phyloP scores from a whole-genome alignment of 441 rosid genomes.

The Gossypium schwendimanii region DNA sequence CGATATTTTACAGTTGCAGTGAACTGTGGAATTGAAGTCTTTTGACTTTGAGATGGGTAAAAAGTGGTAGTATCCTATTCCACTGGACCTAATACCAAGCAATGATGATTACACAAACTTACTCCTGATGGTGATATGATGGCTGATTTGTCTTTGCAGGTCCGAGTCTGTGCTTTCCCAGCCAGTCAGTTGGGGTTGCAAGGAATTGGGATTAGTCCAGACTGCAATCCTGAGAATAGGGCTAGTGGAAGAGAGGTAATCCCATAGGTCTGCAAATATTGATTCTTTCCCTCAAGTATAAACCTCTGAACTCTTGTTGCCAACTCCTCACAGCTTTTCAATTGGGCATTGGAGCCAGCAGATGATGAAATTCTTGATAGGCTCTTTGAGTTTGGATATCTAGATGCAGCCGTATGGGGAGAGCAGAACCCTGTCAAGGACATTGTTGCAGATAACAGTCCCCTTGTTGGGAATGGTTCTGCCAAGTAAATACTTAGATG shows the following conservation, averaged over 20 bases:
- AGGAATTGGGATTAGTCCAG: constrained; percentile 85
- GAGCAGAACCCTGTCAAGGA: constrained; percentile 50
- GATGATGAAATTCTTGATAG: constrained; percentile 58
- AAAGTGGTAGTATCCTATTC: background rate
- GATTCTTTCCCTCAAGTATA: background rate
- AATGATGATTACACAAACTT: background rate
- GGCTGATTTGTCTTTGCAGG: constrained; percentile 33
- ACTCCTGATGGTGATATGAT: background rate
- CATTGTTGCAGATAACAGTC: constrained; percentile 35
- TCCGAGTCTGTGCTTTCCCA: constrained; percentile 83
- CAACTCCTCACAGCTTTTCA: constrained; percentile 46
- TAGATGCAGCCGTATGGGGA: constrained; percentile 78
- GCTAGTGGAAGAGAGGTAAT: constrained; percentile 67
- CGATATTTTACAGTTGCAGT: background rate
- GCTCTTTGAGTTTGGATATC: constrained; percentile 71
- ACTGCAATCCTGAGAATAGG: constrained; percentile 72
- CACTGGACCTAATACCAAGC: background rate
- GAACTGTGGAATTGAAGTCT: background rate
- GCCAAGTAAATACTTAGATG: constrained; percentile 4
- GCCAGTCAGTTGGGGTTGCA: constrained; percentile 47
- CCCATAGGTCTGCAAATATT: background rate
- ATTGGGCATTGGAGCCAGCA: constrained; percentile 94
- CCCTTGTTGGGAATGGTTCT: constrained; percentile 19
- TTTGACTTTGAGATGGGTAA: background rate
- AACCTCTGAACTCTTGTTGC: background rate